These are phyloP conservation scores for Hymenoscyphus salicellus DNA, from an alignment of 2,329 filamentous ascomycete genomes.

Conservation along the genomic window DNA sequence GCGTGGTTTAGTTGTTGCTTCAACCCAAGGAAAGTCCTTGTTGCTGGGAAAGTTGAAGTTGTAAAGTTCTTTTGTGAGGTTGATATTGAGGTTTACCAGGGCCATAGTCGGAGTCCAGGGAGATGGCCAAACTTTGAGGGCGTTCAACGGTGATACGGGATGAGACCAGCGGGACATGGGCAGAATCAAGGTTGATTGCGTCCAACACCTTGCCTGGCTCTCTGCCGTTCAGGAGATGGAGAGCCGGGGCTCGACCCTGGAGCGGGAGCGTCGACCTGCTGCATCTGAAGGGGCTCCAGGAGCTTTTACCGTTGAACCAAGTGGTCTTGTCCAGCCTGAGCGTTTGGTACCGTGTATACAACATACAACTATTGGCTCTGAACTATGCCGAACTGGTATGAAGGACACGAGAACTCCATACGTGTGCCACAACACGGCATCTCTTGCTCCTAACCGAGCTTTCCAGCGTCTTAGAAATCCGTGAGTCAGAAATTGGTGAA, in stretches of 20 bases:
- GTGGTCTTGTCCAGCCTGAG: neutral
- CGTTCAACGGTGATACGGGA: constrained; percentile 8
- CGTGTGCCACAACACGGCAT: constrained; percentile 1
- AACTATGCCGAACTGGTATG: neutral
- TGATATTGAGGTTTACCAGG: neutral
- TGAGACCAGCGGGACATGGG: constrained; percentile 7
- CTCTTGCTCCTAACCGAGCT: neutral
- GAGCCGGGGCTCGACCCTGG: neutral
- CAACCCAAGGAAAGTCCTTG: neutral
- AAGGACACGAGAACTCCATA: neutral
- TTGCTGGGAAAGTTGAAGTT: neutral
- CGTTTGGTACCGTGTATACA: neutral
- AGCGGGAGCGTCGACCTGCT: neutral
- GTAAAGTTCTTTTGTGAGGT: neutral
- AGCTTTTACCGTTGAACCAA: neutral
- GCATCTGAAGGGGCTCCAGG: neutral
- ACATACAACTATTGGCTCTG: neutral
- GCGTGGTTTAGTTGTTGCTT: neutral
- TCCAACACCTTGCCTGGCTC: neutral
- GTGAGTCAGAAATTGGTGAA: neutral
- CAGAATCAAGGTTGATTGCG: constrained; percentile 10
- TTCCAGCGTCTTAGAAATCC: neutral
- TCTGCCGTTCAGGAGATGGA: neutral
- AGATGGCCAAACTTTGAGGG: neutral
- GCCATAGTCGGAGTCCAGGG: neutral